Evolutionary conservation across 2,329 filamentous ascomycete species (phyloP), one percentile per base, ranked within the genome.

Genomic region (Aaosphaeria arxii): DNA sequence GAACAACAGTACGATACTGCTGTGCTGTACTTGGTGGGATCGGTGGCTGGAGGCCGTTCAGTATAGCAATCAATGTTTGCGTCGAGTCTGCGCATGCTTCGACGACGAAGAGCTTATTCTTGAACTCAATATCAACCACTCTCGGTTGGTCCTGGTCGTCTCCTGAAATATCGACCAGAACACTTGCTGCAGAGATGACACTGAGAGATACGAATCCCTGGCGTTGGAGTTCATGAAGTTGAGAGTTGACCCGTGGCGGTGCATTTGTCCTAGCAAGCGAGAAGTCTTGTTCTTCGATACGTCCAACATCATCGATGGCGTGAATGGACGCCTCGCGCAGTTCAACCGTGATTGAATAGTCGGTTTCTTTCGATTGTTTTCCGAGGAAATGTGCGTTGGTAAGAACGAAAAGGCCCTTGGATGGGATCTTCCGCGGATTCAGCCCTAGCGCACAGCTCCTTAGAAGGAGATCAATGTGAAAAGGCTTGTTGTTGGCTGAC

Each of bases 31-130:
- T 92, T 1, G 91, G 90, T 0, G 91, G 87, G 6, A 84, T 85
- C 1, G 94, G 92, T 4, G 92, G 94, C 35, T 86, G 84, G 4
- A 99, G 77, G 1, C 87, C 91, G 60, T 88, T 89, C 11, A 91
- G 73, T 39, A 95, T 80, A 2, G 82, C 79, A 45, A 96, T 86
- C 11, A 99, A 78, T 0, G 94, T 99, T 67, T 96, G 91, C 0
- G 91, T 97, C 1, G 94, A 99, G 70, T 99, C 94, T 30, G 94
- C 94, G 62, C 95, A 99, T 1, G 91, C 95, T 70, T 99, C 94
- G 5, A 99, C 74, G 32, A 99, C 86, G 45, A 99, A 77, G 1
- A 99, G 78, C 55, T 95, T 87, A 61, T 96, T 91, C 51, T 84
- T 84, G 42, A 97, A 74, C 54, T 95, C 89, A 1, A 96, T 78